phyloP scores from a whole-genome alignment of 768 basidiomycete species.

The Clitopilus hobsonii region DNA sequence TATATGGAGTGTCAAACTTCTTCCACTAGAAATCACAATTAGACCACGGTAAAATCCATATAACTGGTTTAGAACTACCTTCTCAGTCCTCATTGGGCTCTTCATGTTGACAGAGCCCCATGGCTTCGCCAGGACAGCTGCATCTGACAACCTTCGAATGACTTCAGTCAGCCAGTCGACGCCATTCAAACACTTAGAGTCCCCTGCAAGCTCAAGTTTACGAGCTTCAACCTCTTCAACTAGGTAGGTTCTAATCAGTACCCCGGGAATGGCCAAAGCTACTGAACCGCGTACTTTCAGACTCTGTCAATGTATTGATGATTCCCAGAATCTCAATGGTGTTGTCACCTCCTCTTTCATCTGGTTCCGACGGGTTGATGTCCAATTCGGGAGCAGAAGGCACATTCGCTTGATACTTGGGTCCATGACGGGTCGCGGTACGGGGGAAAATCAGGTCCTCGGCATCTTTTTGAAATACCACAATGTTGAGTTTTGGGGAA shows the following conservation, averaged over 20 bases:
- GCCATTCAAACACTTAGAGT: slow-evolving; percentile 44
- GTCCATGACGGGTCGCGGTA: slow-evolving; percentile 84
- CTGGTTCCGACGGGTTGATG: slow-evolving; percentile 43
- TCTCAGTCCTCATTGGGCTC: slow-evolving; percentile 49
- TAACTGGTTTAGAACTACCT: slow-evolving; percentile 37
- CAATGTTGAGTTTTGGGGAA: slow-evolving; percentile 12
- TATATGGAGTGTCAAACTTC: slow-evolving; percentile 56
- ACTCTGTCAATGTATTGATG: slow-evolving; percentile 57
- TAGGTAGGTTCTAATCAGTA: no score
- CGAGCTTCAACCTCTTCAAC: slow-evolving; percentile 56
- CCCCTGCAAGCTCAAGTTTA: slow-evolving; percentile 51
- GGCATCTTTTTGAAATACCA: slow-evolving; percentile 78
- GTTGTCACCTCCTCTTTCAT: slow-evolving; percentile 63
- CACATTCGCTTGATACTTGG: slow-evolving; percentile 75
- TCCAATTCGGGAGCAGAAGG: slow-evolving; percentile 39
- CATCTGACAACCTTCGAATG: slow-evolving; percentile 66
- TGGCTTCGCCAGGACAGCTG: slow-evolving; percentile 51
- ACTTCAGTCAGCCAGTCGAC: slow-evolving; percentile 86
- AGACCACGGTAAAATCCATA: not conserved
- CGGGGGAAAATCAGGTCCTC: slow-evolving; percentile 97
- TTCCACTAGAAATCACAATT: slow-evolving; percentile 58
- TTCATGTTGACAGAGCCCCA: slow-evolving; percentile 64
- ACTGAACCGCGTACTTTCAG: slow-evolving; percentile 60
- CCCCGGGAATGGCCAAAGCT: no score
- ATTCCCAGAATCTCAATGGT: slow-evolving; percentile 71